Conservation (phyloP, 208 protist genomes). For the Phytomonas francai region DNA sequence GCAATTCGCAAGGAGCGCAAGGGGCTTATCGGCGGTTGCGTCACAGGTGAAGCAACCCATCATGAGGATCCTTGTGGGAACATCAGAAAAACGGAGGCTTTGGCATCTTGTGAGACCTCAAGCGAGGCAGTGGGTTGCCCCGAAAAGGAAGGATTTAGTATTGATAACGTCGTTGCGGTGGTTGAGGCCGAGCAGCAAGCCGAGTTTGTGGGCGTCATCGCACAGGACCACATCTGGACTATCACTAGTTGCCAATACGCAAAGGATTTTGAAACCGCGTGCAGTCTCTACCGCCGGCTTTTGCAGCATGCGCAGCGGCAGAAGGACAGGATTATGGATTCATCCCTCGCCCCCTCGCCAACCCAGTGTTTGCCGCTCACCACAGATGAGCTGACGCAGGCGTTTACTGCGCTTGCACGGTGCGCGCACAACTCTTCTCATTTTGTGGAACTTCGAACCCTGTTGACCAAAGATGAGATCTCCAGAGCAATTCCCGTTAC, state of each 20-base stretch:
- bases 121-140: constrained; percentile 10
- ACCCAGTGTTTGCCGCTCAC: constrained; percentile 28
- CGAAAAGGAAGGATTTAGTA: constrained; percentile 24
- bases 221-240: constrained; percentile 56
- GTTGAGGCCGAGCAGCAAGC: constrained; percentile 46
- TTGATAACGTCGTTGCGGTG: constrained; percentile 46
- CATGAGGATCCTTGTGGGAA: neutral
- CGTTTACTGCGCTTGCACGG: constrained; percentile 44
- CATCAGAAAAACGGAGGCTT: neutral
- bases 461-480: constrained; percentile 47
- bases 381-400: constrained; percentile 21
- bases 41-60: neutral
- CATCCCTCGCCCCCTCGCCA: neutral
- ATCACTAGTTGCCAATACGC: constrained; percentile 52
- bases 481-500: constrained; percentile 51
- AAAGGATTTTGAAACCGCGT: constrained; percentile 46
- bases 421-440: constrained; percentile 37
- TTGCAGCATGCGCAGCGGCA: constrained; percentile 26
- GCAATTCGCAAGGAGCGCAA: neutral
- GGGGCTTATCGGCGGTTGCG: neutral
- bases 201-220: constrained; percentile 30
- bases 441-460: constrained; percentile 46
- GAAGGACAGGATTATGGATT: neutral
- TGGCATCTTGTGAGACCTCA: neutral
- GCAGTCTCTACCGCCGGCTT: constrained; percentile 66